Base-by-base conservation (phyloP, 2,329 filamentous ascomycete species). In the Alternaria sp. region DNA sequence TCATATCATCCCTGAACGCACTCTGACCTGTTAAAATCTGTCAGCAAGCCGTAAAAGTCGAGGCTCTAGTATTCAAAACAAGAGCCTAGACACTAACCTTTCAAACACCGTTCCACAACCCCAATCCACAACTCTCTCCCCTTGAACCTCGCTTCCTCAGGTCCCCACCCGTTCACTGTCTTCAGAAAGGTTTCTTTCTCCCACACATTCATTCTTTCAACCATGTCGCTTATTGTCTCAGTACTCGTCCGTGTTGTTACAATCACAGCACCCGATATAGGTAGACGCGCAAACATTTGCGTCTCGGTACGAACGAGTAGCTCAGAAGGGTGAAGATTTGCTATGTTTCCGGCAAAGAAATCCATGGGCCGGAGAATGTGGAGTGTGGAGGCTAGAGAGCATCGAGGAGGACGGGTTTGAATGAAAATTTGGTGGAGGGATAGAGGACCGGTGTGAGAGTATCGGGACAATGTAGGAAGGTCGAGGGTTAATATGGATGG, bases 231-330 rank as follows among this genome's bases (percentile, higher is more conserved):
- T 57, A 74, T 54, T 9, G 30, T 59, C 49, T 79, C 77, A 48
- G 85, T 70, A 8, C 78, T 79, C 0, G 84, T 85, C 61, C 82
- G 81, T 8, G 85, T 83, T 0, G 81, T 81, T 63, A 86, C 84
- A 4, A 86, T 73, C 1, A 86, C 78, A 0, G 82, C 79, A 0
- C 76, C 77, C 0, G 79, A 80, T 2, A 75, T 75, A 2, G 80
- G 80, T 7, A 86, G 66, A 1, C 80, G 73, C 5, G 78, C 79
- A 62, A 86, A 86, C 0, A 81, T 84, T 62, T 86, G 84, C 16
- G 81, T 73, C 65, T 86, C 84, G 20, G 80, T 78, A 5, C 84
- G 80, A 41, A 86, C 75, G 51, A 83, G 72, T 20, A 86, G 79
- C 28, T 83, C 75, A 0, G 78, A 20, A 0, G 71, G 76, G 60